Evolutionary conservation across 2,329 filamentous ascomycete species (phyloP), one percentile per base, ranked within the genome.

Genomic region (Cytospora leucostoma): DNA sequence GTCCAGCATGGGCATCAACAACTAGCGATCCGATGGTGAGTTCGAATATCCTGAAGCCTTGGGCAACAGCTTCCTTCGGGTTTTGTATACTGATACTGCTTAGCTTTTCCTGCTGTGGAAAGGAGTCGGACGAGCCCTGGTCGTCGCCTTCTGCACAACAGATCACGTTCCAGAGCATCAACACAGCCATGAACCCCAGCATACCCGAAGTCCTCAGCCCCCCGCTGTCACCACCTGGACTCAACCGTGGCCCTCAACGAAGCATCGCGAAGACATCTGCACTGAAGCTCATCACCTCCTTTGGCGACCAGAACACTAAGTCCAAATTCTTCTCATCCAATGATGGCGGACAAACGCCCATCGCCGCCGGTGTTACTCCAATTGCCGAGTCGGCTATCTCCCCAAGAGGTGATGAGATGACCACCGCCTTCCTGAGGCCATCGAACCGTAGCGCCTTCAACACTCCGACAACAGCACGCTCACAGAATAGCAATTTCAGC

Each of bases 241-340:
- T 86, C 57, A 84, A 82, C 65, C 81, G 79, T 65, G 84, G 84
- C 2, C 84, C 85, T 59, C 81, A 85, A 73, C 78, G 84, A 67
- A 84, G 83, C 77, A 86, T 92, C 58, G 87, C 88, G 13, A 96
- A 96, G 78, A 88, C 89, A 34, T 91, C 92, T 11, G 87, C 94
- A 0, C 80, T 98, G 65, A 97, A 96, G 74, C 84, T 98, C 2
- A 96, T 98, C 70, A 98, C 95, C 0, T 89, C 90, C 0, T 98
- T 99, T 71, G 90, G 87, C 8, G 85, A 88, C 55, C 80, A 81
- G 53, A 78, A 77, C 5, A 79, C 80, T 27, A 88, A 88, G 66
- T 85, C 88, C 59, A 87, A 86, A 75, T 87, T 91, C 76, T 86
- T 88, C 68, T 78, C 80, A 0, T 74, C 78, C 47, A 77, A 75